Evolutionary conservation across 2,329 filamentous ascomycete genomes (phyloP), one percentile per base, ranked within the genome.

Genomic region (Paecilomyces niveus): DNA sequence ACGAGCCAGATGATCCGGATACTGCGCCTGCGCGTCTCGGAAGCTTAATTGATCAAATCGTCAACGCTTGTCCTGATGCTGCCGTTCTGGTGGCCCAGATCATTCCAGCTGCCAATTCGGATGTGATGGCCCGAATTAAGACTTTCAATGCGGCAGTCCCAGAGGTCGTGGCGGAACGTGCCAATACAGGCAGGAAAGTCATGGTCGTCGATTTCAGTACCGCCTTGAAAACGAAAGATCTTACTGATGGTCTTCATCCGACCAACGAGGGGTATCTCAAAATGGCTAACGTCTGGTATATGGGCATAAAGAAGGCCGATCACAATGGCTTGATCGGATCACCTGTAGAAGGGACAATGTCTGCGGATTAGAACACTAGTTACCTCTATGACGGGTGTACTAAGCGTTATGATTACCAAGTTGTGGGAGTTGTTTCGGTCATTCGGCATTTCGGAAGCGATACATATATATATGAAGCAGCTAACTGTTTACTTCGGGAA

Each of bases 21-120:
- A 59, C 68, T 22, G 74, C 74, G 3, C 72, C 74, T 3, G 60
- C 64, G 15, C 66, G 71, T n/a, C 62, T 77, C 2, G 67, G 66
- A 3, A 56, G 24, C 3, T 57, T 76, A 21, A 63, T 76, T 11
- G 72, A 75, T 58, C 59, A 67, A 13, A 62, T 76, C 3, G 54
- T 72, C 8, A 54, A 58, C 3, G 56, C 54, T 9, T 69, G 66
- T 53, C 70, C 72, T 0, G 68, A 72, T 54, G 66, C 72, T 4
- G 68, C 67, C 5, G 61, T 77, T 2, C 58, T 77, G 8, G 72
- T 78, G 33, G 73, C 74, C 6, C 66, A 72, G 57, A 68, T 77
- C 15, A 71, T 74, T 51, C 60, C 64, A 15, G 56, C 61, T 9
- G 52, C 57, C 15, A 64, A 68, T 52, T 51, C 35, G 11, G 58